These are phyloP conservation scores for Eutrema salsugineum DNA, from an alignment of 441 rosid species.

Conservation along the genomic window DNA sequence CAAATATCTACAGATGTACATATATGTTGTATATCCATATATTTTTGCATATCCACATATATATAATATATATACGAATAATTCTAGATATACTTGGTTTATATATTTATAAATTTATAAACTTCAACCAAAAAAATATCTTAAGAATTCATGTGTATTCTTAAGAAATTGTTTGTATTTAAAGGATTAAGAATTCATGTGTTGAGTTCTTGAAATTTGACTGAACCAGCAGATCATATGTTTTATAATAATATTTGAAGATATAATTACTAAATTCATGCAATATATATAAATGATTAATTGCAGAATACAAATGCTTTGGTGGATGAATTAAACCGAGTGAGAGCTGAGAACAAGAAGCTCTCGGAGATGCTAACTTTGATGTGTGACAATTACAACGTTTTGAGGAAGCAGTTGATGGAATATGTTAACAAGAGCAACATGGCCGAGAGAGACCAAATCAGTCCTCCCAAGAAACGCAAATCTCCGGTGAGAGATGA, in stretches of 20 bases:
- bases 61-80: neutral
- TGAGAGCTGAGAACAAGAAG: slow-evolving; percentile 83
- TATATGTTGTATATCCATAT: neutral
- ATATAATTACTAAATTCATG: slow-evolving; percentile 18
- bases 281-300: neutral
- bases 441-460: slow-evolving; percentile 29
- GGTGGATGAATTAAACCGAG: slow-evolving; percentile 76
- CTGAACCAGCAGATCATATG: neutral
- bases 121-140: neutral
- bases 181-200: too few relatives aligned
- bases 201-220: neutral
- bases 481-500: slow-evolving; percentile 57
- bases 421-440: slow-evolving; percentile 52
- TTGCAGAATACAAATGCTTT: slow-evolving; percentile 39
- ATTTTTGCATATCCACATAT: neutral
- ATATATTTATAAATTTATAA: neutral
- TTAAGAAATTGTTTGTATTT: too few relatives aligned
- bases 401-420: slow-evolving; percentile 55
- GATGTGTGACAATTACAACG: slow-evolving; percentile 77
- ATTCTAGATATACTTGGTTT: neutral
- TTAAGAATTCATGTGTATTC: too few relatives aligned
- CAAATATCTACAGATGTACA: neutral
- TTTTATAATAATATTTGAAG: neutral
- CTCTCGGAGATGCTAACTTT: slow-evolving; percentile 69
- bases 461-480: slow-evolving; percentile 66